Evolutionary conservation across 371 early-diverging fungal species (phyloP).

Genomic region (Circinella umbellata): DNA sequence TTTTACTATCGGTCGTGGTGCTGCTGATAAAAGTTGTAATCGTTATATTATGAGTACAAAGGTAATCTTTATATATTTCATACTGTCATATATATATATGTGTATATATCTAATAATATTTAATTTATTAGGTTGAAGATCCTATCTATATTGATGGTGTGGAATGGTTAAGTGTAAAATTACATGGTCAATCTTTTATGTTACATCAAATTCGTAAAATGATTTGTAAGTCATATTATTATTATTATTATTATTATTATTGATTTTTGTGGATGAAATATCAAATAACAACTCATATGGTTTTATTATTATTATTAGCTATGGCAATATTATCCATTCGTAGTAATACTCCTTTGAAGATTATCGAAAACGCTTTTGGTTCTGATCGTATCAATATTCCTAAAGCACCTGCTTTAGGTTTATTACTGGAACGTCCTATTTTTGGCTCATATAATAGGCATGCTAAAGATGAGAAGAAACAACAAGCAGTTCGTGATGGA

Average conservation of each 20-base stretch:
- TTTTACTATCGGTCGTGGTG: constrained; percentile 87
- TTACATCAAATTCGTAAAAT: constrained; percentile 99
- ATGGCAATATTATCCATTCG: constrained; percentile 84
- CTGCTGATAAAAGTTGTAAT: constrained; percentile 76
- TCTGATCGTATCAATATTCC: constrained; percentile 90
- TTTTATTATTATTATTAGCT: constrained; percentile 33
- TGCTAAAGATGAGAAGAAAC: constrained; percentile 10
- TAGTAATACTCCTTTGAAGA: constrained; percentile 67
- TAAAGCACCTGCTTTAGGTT: constrained; percentile 96
- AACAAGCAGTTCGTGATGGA: constrained; percentile 21
- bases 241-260: not conserved
- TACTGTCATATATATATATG: no score
- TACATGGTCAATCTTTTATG: constrained; percentile 99
- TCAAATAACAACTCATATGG: no score
- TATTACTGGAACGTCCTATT: constrained; percentile 85
- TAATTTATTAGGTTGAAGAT: constrained; percentile 54
- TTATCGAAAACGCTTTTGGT: constrained; percentile 73
- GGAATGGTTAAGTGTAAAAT: constrained; percentile 93
- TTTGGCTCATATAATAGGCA: constrained; percentile 72
- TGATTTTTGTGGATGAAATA: not conserved
- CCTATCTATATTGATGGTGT: constrained; percentile 78
- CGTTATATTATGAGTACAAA: constrained; percentile 84
- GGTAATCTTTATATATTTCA: no score
- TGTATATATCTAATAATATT: not conserved
- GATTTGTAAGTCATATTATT: constrained; percentile 73